phyloP scores from a whole-genome alignment of 192 early-diverging fungal species.

The Linnemannia hyalina region DNA sequence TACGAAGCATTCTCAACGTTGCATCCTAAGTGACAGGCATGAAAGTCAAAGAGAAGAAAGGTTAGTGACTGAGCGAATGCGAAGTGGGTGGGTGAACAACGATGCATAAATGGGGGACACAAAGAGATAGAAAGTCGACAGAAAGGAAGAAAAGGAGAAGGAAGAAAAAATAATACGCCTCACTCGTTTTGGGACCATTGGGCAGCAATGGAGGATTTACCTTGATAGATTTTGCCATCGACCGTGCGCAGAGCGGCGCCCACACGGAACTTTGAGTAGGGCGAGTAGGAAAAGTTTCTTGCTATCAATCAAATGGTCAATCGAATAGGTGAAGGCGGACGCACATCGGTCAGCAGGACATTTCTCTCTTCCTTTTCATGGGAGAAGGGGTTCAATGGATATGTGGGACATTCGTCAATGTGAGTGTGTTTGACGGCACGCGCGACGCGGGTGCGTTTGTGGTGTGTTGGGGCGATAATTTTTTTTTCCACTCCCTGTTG shows the following conservation, averaged over 20 bases:
- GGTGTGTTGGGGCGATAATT: background rate
- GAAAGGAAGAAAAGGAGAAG: background rate
- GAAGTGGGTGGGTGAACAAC: background rate
- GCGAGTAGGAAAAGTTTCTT: constrained; percentile 83
- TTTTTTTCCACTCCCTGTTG: background rate
- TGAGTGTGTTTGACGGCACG: no score
- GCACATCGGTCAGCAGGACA: background rate
- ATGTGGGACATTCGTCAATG: background rate
- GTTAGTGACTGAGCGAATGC: background rate
- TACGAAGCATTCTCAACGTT: constrained; percentile 95
- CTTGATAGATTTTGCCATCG: constrained; percentile 73
- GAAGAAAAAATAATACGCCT: background rate
- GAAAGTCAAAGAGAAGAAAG: background rate
- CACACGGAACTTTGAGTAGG: constrained; percentile 94
- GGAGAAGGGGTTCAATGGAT: background rate
- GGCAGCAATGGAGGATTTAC: constrained; percentile 17
- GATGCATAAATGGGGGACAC: background rate
- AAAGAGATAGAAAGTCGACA: no score
- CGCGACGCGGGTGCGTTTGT: background rate
- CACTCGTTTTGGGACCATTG: background rate
- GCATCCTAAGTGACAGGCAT: constrained; percentile 60
- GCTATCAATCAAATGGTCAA: constrained; percentile 54
- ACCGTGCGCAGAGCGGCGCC: constrained; percentile 84
- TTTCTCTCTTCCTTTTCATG: background rate
- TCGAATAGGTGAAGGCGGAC: background rate